Base-by-base conservation (phyloP, 2,329 filamentous ascomycete species). In the Penicillium sp. region DNA sequence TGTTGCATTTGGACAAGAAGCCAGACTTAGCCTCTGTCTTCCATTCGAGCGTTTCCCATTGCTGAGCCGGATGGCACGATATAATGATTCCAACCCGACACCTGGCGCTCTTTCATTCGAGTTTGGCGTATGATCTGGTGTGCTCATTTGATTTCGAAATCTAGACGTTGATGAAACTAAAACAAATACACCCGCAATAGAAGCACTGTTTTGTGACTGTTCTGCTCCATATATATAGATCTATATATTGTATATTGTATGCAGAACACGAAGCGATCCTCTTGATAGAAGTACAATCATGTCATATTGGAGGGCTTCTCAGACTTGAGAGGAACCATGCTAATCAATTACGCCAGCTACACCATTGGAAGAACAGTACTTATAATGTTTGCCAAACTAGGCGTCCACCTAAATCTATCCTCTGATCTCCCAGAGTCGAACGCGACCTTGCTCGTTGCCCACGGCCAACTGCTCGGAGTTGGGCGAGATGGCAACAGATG, bases 341-440 rank as follows among this genome's bases (percentile, higher is more conserved):
- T 41, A 23, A 36, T 45, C 16, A 44, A 18, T 16, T n/a, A 13
- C 42, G 48, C 42, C 28, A 38, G 42, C 45, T 45, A 42, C 42
- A 51, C 12, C 33, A 31, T 23, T 44, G n/a, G 15, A 31, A 18
- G 15, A 18, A 42, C 21, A 42, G 39, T 15, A 21, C 21, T n/a
- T 24, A 26, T 26, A 18, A 21, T 10, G 10, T 26, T 15, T 24
- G 39, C 4, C 39, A 42, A 42, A n/a, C 24, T n/a, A 26, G n/a
- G 24, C 42, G 42, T n/a, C 6, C n/a, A 10, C 6, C 15, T 16
- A 28, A 10, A 16, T 6, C 72, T 81, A 90, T 59, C 76, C 81
- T 67, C 86, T 78, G 61, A 96, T 90, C 76, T 96, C 91, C 91
- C 93, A 99, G 69, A 96, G 71, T 57, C 89, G 82, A 57, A 97